Evolutionary conservation across 345 rosid genomes (phyloP).

Genomic region (Ailanthus altissimus): DNA sequence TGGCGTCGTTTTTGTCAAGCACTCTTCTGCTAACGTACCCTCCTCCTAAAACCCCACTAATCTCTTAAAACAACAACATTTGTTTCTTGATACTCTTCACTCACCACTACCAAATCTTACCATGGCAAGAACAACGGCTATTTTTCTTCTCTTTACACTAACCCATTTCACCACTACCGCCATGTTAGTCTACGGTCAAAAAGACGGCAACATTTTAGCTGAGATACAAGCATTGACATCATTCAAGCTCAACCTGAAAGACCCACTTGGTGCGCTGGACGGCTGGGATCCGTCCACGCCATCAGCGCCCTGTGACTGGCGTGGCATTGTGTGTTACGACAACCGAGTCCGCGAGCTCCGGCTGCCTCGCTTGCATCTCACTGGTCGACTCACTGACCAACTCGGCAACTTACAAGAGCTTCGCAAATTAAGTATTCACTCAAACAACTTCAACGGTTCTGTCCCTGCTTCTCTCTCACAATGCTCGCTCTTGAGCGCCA

Average conservation of each 20-base stretch:
- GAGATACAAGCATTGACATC: constrained; percentile 61
- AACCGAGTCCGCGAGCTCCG: constrained; percentile 64
- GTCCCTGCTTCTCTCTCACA: constrained; percentile 65
- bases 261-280: constrained; percentile 65
- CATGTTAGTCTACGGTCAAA: constrained; percentile 8
- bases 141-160: constrained; percentile 40
- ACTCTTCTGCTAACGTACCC: constrained; percentile 24
- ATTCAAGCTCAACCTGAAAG: constrained; percentile 57
- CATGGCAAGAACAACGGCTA: constrained; percentile 48
- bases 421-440: constrained; percentile 75
- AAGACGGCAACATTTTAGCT: constrained; percentile 23
- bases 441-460: constrained; percentile 61
- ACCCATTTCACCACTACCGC: no score
- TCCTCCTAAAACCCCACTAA: constrained; percentile 26
- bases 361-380: constrained; percentile 69
- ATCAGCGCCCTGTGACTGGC: constrained; percentile 89
- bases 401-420: constrained; percentile 60
- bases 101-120: neutral
- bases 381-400: constrained; percentile 50
- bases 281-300: constrained; percentile 64
- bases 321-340: constrained; percentile 57
- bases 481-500: constrained; percentile 65
- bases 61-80: constrained; percentile 10
- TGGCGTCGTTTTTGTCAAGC: constrained; percentile 40
- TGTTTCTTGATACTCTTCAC: neutral